phyloP scores from a whole-genome alignment of 306 rosid species.

The Begonia fuchsioides region DNA sequence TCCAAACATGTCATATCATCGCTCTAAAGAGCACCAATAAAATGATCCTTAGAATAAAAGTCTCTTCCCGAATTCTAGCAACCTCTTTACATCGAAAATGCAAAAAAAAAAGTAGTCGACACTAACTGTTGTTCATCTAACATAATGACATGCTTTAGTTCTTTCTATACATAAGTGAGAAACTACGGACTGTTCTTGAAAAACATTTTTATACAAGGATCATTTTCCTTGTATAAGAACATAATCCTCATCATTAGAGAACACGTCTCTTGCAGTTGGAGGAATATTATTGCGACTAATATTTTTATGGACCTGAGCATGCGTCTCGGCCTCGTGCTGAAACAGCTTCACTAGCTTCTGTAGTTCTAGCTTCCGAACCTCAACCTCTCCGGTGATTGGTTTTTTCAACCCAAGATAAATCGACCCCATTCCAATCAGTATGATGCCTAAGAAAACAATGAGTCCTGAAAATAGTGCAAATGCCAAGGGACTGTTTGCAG shows the following conservation, averaged over 20 bases:
- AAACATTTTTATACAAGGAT: too few relatives aligned
- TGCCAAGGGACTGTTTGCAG: conserved; percentile 27
- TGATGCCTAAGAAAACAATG: conserved; percentile 23
- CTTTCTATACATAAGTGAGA: too few relatives aligned
- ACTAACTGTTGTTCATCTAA: too few relatives aligned
- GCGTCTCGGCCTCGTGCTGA: conserved; percentile 49
- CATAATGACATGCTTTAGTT: too few relatives aligned
- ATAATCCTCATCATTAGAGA: conserved; percentile 11
- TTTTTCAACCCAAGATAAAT: conserved; percentile 42
- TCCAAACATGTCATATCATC: too few relatives aligned
- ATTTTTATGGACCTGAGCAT: conserved; percentile 43
- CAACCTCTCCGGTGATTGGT: conserved; percentile 35
- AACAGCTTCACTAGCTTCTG: conserved; percentile 42
- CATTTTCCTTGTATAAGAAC: conserved; percentile 14
- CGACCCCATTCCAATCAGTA: conserved; percentile 32
- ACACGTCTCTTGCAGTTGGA: conserved; percentile 36
- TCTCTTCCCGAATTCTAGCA: too few relatives aligned
- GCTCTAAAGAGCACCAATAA: too few relatives aligned
- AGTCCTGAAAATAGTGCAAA: conserved; percentile 43
- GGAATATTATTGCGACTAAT: conserved; percentile 31
- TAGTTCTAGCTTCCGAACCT: conserved; percentile 48
- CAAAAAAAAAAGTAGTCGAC: too few relatives aligned
- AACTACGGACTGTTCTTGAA: too few relatives aligned
- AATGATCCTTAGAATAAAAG: too few relatives aligned
- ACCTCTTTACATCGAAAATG: too few relatives aligned